Base-by-base conservation (phyloP, 257 asterid genomes). In the Echium plantagineum region DNA sequence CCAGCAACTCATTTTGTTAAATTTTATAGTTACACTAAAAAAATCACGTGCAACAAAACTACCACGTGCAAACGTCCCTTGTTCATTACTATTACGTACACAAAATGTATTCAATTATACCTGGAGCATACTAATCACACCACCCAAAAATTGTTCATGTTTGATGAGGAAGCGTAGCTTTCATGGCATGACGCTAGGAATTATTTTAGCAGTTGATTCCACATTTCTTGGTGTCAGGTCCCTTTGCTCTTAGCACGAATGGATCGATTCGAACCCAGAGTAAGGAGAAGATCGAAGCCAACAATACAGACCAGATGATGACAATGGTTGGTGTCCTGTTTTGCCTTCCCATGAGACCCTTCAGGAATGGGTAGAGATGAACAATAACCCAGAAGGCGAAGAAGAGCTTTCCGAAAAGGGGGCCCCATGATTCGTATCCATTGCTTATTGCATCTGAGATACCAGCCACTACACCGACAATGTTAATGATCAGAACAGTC, bases 331-430 rank as follows among this genome's bases (percentile, higher is more conserved):
- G 60, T 21, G 60, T 56, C 60, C 60, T 56, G 60, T 56, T 56
- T 21, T 56, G 60, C 60, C 60, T 56, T 21, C 60, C 60, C 60
- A 56, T 56, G 19, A 56, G 60, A 56, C 60, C 60, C 24, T 56
- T 56, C 9, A 56, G 60, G 38, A 56, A 56, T 4, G 97, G 97
- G 59, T 90, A 90, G 57, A 90, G 80, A 78, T 90, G 97, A 12
- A 90, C 82, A 21, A 90, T 86, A 72, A 90, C 97, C 97, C 97
- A 86, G 58, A 90, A 84, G 32, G 97, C 83, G 30, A 90, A 90
- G 81, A 90, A 90, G 15, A 90, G 95, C 73, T 87, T 90, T 24
- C 97, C 97, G 28, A 90, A 90, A 20, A 90, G 62, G 16, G 94
- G 96, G 32, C 97, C 96, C 97, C 97, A 90, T 7, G 97, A 78